These are phyloP conservation scores for Cochlearia excelsa DNA, from an alignment of 345 rosid genomes.

Conservation along the genomic window DNA sequence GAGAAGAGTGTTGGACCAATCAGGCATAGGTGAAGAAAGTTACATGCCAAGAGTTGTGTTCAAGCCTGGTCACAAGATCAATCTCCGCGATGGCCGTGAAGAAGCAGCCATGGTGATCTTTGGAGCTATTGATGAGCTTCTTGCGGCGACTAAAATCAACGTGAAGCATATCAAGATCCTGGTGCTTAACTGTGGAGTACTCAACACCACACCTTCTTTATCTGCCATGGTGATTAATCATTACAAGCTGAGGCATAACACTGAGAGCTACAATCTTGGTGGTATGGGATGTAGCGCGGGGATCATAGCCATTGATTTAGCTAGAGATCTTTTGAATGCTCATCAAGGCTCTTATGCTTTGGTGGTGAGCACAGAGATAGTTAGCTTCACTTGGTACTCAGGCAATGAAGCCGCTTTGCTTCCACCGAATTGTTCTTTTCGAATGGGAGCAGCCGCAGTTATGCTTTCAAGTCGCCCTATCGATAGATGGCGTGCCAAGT, in stretches of 20 bases:
- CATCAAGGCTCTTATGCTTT: constrained; percentile 57
- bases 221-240: constrained; percentile 72
- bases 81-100: constrained; percentile 54
- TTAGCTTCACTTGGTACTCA: constrained; percentile 56
- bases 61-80: constrained; percentile 39
- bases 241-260: constrained; percentile 59
- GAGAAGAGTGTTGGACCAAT: constrained; percentile 43
- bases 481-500: constrained; percentile 60
- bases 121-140: constrained; percentile 61
- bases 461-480: constrained; percentile 58
- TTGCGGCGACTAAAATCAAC: constrained; percentile 47
- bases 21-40: constrained; percentile 74
- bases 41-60: constrained; percentile 59
- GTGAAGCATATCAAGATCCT: constrained; percentile 55
- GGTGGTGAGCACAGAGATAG: constrained; percentile 64
- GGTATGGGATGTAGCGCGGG: constrained; percentile 86
- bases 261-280: constrained; percentile 69
- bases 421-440: constrained; percentile 66
- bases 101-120: constrained; percentile 68
- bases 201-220: constrained; percentile 64
- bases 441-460: constrained; percentile 72
- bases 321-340: constrained; percentile 51
- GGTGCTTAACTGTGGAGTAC: constrained; percentile 63
- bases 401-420: constrained; percentile 60
- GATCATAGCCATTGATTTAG: constrained; percentile 64